Percentiles rank a stretch among this genome's conserved stretches.
Conservation (phyloP, 148 eudicot genomes). For the Hydrangea macrophylla region DNA sequence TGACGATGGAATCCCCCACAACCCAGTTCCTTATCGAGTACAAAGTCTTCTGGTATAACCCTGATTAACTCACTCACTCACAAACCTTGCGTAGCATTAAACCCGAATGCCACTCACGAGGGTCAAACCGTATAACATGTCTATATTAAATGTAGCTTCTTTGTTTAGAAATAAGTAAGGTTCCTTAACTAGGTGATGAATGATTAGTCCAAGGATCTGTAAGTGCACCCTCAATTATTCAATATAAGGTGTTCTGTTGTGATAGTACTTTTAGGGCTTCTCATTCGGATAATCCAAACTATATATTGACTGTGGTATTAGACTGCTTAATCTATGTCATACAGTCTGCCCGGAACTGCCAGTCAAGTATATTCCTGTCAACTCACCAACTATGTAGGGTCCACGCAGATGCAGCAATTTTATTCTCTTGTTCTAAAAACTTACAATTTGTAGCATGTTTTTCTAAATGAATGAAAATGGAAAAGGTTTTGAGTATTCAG, state of each 20-base stretch:
- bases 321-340: no score
- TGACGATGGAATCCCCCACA: no score
- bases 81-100: no score
- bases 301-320: not conserved
- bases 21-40: no score
- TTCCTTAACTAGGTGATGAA: not conserved
- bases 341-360: not conserved
- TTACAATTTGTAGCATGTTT: not conserved
- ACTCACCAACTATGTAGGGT: not conserved
- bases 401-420: not conserved
- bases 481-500: not conserved
- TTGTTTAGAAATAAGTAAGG: not conserved
- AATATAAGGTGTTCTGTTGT: no score
- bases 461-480: not conserved
- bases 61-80: no score
- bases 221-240: no score
- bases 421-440: no score
- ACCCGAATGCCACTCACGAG: no score
- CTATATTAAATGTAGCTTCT: not conserved
- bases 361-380: not conserved
- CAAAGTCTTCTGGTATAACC: no score
- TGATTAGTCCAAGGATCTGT: not conserved
- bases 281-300: not conserved
- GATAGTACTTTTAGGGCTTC: no score
- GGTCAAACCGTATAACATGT: no score